phyloP scores from a whole-genome alignment of 495 filamentous ascomycete genomes.

The Podospora appendiculata region DNA sequence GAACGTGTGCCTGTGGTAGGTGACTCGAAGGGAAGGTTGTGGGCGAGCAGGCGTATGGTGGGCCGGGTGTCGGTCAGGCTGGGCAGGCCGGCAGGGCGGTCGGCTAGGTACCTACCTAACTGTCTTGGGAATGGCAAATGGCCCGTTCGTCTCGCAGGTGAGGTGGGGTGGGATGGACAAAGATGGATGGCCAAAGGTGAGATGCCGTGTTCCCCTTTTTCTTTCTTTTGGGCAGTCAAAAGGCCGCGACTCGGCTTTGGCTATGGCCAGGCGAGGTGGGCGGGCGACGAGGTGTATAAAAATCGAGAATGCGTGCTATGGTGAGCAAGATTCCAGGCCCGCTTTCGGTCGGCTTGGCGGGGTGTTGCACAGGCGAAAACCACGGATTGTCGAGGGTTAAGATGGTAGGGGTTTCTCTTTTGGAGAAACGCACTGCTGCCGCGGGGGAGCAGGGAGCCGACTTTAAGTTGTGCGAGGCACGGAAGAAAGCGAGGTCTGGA shows the following conservation, averaged over 20 bases:
- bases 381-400: neutral
- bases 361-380: neutral
- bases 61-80: conserved; percentile 4
- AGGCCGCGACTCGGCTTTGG: neutral
- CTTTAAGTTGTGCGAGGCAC: conserved; percentile 14
- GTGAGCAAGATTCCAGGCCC: neutral
- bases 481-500: neutral
- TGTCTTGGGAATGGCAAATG: conserved; percentile 7
- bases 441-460: conserved; percentile 8
- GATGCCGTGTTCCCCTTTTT: neutral
- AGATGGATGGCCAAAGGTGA: conserved; percentile 1
- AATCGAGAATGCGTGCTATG: neutral
- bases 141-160: neutral
- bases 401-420: neutral
- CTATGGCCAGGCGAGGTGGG: neutral
- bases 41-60: neutral
- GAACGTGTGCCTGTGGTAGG: conserved; percentile 3
- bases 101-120: conserved; percentile 9
- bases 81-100: too few species aligned
- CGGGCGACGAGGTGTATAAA: neutral
- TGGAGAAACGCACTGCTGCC: conserved; percentile 4
- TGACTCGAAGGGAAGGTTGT: conserved; percentile 1
- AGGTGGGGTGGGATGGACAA: neutral
- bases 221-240: neutral
- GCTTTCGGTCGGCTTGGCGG: conserved; percentile 4